These are phyloP conservation scores for Aspergillus novoparasiticus DNA, from an alignment of 2,329 filamentous ascomycete genomes.

Conservation along the genomic window DNA sequence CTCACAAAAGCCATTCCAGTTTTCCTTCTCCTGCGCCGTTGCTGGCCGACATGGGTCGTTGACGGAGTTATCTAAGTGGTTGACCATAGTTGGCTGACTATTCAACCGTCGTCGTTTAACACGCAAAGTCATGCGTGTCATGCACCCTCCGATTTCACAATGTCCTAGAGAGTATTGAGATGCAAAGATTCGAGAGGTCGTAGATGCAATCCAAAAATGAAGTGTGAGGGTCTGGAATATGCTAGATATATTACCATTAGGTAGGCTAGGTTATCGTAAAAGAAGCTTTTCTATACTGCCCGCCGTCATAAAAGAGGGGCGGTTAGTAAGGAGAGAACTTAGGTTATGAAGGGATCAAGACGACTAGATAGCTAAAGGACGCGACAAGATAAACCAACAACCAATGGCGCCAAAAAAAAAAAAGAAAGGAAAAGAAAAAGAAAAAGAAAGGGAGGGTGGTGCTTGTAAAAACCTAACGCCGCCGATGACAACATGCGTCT, in stretches of 20 bases:
- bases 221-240: not conserved
- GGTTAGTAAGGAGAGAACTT: not conserved
- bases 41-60: conserved; percentile 31
- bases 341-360: not conserved
- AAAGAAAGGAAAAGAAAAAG: not conserved
- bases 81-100: conserved; percentile 14
- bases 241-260: not conserved
- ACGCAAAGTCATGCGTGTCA: conserved; percentile 31
- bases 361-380: not conserved
- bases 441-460: not conserved
- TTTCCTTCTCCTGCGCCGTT: conserved; percentile 41
- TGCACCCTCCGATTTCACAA: not conserved
- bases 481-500: not conserved
- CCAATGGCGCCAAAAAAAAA: not conserved
- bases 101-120: conserved; percentile 33
- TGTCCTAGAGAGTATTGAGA: not conserved
- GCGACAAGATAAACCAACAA: not conserved
- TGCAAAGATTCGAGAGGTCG: too few species aligned
- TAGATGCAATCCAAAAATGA: not conserved
- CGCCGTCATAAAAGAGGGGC: not conserved
- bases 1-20: conserved; percentile 60
- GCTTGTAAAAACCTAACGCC: not conserved
- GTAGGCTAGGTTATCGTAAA: not conserved
- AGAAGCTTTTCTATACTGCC: not conserved
- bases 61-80: conserved; percentile 20